Evolutionary conservation across 1,284 basidiomycete genomes (phyloP).

Genomic region (Microbotryum silenes-acaulis): DNA sequence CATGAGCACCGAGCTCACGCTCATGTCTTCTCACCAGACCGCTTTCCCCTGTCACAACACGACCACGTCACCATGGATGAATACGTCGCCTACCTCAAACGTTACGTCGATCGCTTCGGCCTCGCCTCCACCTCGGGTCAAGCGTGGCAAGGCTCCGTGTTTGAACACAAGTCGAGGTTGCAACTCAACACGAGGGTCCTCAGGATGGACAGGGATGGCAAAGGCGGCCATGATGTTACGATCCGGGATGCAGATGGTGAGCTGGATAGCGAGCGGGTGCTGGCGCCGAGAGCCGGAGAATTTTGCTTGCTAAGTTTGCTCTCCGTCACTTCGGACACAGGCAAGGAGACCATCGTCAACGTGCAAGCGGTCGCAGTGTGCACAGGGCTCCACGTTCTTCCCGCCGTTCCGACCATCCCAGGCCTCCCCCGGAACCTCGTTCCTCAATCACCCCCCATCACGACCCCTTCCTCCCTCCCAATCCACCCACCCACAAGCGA

Average conservation of each 20-base stretch:
- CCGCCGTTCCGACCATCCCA: conserved; percentile 48
- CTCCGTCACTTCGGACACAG: conserved; percentile 2
- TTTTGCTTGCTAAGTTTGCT: neutral
- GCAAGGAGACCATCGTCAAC: conserved; percentile 36
- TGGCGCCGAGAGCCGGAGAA: neutral
- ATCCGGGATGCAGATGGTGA: conserved; percentile 20
- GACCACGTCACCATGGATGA: conserved; percentile 55
- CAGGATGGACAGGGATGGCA: conserved; percentile 40
- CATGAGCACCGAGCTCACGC: too few relatives aligned
- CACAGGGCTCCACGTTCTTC: conserved; percentile 46
- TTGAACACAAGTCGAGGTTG: conserved; percentile 40
- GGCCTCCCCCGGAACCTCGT: conserved; percentile 37
- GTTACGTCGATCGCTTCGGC: conserved; percentile 49
- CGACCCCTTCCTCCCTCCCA: neutral
- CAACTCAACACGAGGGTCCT: conserved; percentile 48
- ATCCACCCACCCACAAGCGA: neutral
- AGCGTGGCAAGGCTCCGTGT: conserved; percentile 19
- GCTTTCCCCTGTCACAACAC: conserved; percentile 12
- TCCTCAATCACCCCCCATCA: conserved; percentile 3
- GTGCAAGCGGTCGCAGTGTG: conserved; percentile 47
- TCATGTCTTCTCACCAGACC: neutral
- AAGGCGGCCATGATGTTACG: conserved; percentile 42
- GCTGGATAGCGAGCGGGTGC: conserved; percentile 28
- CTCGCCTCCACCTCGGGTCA: conserved; percentile 35
- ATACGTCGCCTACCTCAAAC: conserved; percentile 54